Percentiles rank a stretch among this genome's conserved stretches.
Conservation (phyloP, 768 basidiomycete genomes). For the Russula lepida region DNA sequence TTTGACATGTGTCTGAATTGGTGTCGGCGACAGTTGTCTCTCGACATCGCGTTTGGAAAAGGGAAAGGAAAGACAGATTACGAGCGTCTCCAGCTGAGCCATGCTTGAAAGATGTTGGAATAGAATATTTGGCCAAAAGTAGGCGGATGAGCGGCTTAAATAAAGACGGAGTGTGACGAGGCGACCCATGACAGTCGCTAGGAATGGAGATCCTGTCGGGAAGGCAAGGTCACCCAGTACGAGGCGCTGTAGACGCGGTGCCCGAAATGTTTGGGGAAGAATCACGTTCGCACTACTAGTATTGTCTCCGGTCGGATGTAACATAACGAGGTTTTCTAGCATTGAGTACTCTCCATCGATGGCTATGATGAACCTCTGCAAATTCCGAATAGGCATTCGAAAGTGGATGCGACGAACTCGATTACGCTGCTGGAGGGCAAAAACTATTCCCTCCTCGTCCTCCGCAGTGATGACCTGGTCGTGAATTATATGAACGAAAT, state of each 20-base stretch:
- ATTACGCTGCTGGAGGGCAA: neutral
- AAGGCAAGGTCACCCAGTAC: neutral
- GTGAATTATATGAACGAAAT: neutral
- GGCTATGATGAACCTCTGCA: neutral
- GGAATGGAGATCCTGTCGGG: neutral
- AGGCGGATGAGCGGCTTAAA: neutral
- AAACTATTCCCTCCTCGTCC: neutral
- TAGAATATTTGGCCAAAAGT: neutral
- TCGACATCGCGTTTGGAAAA: neutral
- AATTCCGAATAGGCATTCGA: neutral
- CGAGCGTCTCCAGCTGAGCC: neutral
- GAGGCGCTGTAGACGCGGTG: neutral
- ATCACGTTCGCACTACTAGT: neutral
- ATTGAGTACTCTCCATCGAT: neutral
- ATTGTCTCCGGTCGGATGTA: neutral
- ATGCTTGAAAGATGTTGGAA: neutral
- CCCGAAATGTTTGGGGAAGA: neutral
- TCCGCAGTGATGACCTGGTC: neutral
- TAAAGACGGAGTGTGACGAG: neutral
- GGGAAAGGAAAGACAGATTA: neutral
- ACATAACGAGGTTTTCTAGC: neutral
- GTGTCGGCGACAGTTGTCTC: neutral
- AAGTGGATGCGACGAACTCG: neutral
- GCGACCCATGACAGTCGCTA: neutral
- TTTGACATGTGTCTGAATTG: neutral